Evolutionary conservation across 1,284 basidiomycete species (phyloP).

Genomic region (Fomitiporia mediterranea): DNA sequence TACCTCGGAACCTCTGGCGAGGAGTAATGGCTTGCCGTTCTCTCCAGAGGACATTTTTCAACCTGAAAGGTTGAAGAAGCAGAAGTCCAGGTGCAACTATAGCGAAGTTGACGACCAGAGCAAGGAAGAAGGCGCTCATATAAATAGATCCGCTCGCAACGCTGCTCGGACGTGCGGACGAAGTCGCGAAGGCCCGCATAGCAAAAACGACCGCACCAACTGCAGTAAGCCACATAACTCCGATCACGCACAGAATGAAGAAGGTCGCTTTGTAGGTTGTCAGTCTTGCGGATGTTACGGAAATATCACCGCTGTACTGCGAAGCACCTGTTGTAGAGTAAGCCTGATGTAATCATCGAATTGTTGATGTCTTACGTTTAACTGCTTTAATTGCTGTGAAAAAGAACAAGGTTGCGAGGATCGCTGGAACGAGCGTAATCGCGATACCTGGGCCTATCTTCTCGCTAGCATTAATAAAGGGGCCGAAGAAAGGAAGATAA

Average conservation of each 20-base stretch:
- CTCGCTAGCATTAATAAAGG: constrained; percentile 44
- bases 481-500: constrained; percentile 59
- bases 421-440: constrained; percentile 60
- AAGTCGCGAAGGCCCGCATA: constrained; percentile 48
- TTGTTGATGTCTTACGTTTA: constrained; percentile 44
- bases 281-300: constrained; percentile 56
- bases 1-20: constrained; percentile 73
- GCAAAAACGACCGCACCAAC: constrained; percentile 67
- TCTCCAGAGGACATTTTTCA: constrained; percentile 50
- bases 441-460: constrained; percentile 56
- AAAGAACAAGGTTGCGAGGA: constrained; percentile 56
- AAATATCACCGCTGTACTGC: constrained; percentile 51
- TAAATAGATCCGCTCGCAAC: constrained; percentile 70
- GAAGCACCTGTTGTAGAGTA: constrained; percentile 38
- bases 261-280: constrained; percentile 66
- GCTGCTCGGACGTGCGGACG: constrained; percentile 37
- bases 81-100: constrained; percentile 67
- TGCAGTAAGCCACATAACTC: constrained; percentile 56
- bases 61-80: constrained; percentile 60
- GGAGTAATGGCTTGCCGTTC: constrained; percentile 64
- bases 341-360: neutral
- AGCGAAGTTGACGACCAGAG: constrained; percentile 62
- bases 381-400: constrained; percentile 48
- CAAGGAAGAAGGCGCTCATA: constrained; percentile 58
- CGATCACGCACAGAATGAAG: constrained; percentile 51